Base-by-base conservation (phyloP, 345 rosid genomes). In the Eucalyptus erythrocorys region DNA sequence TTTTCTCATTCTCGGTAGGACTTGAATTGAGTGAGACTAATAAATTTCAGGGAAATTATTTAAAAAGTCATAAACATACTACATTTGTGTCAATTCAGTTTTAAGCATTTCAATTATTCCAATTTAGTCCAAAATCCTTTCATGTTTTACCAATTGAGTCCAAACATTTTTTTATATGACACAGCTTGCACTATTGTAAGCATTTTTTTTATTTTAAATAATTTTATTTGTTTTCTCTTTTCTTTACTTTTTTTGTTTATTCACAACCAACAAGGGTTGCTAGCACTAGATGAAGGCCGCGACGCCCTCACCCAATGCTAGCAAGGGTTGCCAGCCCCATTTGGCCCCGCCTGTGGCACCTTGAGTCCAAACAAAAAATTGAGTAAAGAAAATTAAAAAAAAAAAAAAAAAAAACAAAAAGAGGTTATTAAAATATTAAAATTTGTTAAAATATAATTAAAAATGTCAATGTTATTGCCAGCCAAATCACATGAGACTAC, bases 181-280 rank as follows among this genome's bases (percentile, higher is more conserved):
- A 24, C 0, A 4, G 1, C 3, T 55, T 9, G 5, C 30, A 24
- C 61, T 55, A 55, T 0, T 0, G 0, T 55, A 24, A 24, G 10
- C 6, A 55, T 55, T 24, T 50, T 48, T 49, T 19, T 51, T 50
- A 3, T 53, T 53, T 55, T 4, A 9, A 45, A 24, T 22, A 22
- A 1, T 10, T 55, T 55, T 55, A 0, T 55, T 9, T 55, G 1
- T 10, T 55, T 48, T 24, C 0, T 22, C 6, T 55, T 55, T 22
- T 10, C 13, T 55, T 55, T 55, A 2, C 2, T 24, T 55, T 55
- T 9, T 11, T 50, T 24, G 6, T 55, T 1, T 8, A 55, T 26
- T 55, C 13, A 55, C 13, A 55, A 0, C 3, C 0, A 1, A 55
- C 30, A 4, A 22, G 6, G 1, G 61, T 55, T 55, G 61, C 27